Base-by-base conservation (phyloP, 495 filamentous ascomycete genomes). In the Neurospora sublineolata region DNA sequence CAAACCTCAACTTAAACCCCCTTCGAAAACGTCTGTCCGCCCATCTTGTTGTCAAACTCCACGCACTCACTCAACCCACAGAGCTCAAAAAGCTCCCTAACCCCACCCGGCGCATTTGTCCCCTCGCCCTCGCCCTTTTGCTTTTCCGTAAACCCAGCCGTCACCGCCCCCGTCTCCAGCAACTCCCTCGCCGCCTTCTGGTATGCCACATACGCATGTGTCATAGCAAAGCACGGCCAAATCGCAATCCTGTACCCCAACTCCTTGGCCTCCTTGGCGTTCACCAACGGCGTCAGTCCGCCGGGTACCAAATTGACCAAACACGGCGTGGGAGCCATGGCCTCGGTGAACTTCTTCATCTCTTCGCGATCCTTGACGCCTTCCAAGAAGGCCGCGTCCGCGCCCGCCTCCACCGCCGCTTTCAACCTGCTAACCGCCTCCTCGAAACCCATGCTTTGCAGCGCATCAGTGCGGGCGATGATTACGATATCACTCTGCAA, bases 401-500 rank as follows among this genome's bases (percentile, higher is more conserved):
- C 88, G 30, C 89, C 90, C 11, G 84, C 81, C 1, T 85, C 82
- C 12, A 86, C 81, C 4, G 89, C 90, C 0, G 80, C 84, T 73
- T 84, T 83, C 33, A 92, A 76, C 11, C 90, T 80, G 0, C 68
- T 46, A 11, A 91, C 78, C 7, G 87, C 89, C 69, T 87, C 89
- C 0, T 90, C 88, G 68, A 88, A 92, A 0, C 90, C 89, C 40
- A 82, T 82, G 23, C 82, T 80, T 78, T 90, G 89, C n/a, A 89
- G 80, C 0, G 89, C 88, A 70, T 92, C 90, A 0, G 89, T 92
- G 11, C 89, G 85, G 27, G 90, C 90, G 73, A 92, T 91, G 33
- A 93, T 82, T 12, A 91, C 87, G 71, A 92, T 88, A 68, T 90
- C 88, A 2, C 82, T 84, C 23, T 78, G 82, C 68, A 86, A 76